Percentiles rank a stretch among this genome's conserved stretches.
Evolutionary conservation across 345 rosid species (phyloP).

Genomic region (Linum usitatissimum): DNA sequence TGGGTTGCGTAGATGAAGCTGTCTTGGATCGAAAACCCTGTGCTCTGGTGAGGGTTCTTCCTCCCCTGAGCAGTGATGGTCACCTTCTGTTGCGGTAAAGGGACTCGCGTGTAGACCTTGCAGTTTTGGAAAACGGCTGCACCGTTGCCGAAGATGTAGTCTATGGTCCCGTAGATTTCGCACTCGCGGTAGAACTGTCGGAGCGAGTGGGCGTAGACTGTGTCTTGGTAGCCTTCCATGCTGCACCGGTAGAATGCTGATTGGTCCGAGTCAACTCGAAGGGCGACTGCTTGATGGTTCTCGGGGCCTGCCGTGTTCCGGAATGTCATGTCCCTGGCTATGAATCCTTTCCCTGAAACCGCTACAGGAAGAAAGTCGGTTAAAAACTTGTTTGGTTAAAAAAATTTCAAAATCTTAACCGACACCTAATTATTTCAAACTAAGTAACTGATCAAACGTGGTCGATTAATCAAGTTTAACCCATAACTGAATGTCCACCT

Average conservation of each 20-base stretch:
- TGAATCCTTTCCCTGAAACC: background rate
- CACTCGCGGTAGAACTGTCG: slow-evolving; percentile 6
- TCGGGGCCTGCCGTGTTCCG: slow-evolving; percentile 3
- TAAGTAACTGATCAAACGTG: background rate
- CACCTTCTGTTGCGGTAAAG: background rate
- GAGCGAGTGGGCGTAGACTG: slow-evolving; percentile 3
- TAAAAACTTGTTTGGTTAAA: no score
- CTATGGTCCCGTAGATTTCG: slow-evolving; percentile 3
- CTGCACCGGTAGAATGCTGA: slow-evolving; percentile 3
- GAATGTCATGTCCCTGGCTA: slow-evolving; percentile 6
- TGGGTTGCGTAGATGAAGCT: slow-evolving; percentile 2
- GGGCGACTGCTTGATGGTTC: slow-evolving; percentile 2
- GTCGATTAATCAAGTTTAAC: background rate
- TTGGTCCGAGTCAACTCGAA: background rate
- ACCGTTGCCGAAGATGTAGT: slow-evolving; percentile 4
- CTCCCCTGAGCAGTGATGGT: slow-evolving; percentile 4
- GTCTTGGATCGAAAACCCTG: slow-evolving; percentile 4
- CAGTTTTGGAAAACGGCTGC: slow-evolving; percentile 4
- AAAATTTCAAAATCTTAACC: no score
- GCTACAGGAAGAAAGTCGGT: background rate
- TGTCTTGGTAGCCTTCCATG: slow-evolving; percentile 3
- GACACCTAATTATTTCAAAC: no score
- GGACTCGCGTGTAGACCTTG: background rate
- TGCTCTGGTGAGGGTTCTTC: slow-evolving; percentile 6
- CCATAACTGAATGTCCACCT: background rate